phyloP scores from a whole-genome alignment of 2,329 filamentous ascomycete genomes.

The Pseudocercospora fuligena region DNA sequence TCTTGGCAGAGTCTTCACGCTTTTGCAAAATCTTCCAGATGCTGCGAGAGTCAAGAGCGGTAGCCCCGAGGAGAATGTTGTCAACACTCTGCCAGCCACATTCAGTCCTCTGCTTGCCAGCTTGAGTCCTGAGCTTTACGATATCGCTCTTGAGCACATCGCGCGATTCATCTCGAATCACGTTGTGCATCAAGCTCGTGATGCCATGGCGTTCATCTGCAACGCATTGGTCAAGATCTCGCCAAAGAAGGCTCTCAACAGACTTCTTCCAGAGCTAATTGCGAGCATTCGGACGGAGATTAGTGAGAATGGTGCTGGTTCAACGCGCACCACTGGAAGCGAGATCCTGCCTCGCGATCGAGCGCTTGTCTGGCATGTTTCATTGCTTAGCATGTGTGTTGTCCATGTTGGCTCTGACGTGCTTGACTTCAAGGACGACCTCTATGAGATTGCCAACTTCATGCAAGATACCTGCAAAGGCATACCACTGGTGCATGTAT shows the following conservation, averaged over 20 bases:
- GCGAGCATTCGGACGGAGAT: conserved; percentile 95
- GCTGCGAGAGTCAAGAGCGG: conserved; percentile 84
- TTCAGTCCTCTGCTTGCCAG: conserved; percentile 89
- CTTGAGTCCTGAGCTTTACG: conserved; percentile 89
- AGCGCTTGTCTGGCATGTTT: conserved; percentile 94
- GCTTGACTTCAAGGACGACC: conserved; percentile 82
- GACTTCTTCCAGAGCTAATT: conserved; percentile 87
- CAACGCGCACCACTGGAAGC: conserved; percentile 87
- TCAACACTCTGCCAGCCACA: conserved; percentile 91
- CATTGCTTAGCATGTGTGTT: conserved; percentile 96
- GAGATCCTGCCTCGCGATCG: conserved; percentile 92
- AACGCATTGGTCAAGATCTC: conserved; percentile 96
- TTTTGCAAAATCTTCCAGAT: conserved; percentile 94
- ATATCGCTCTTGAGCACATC: conserved; percentile 88
- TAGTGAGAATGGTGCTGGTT: conserved; percentile 93
- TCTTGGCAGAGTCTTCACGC: conserved; percentile 90
- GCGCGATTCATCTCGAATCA: conserved; percentile 89
- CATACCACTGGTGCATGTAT: conserved; percentile 92
- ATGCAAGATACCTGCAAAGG: conserved; percentile 97
- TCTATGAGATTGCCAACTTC: conserved; percentile 88
- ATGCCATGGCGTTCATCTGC: conserved; percentile 98
- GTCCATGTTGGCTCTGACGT: conserved; percentile 93
- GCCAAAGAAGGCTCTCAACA: conserved; percentile 88
- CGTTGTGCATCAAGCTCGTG: conserved; percentile 93
- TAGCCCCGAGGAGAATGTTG: conserved; percentile 94